Evolutionary conservation across 1,284 basidiomycete genomes (phyloP), one percentile per base, ranked within the genome.

Genomic region (Tylopilus orsonianus): DNA sequence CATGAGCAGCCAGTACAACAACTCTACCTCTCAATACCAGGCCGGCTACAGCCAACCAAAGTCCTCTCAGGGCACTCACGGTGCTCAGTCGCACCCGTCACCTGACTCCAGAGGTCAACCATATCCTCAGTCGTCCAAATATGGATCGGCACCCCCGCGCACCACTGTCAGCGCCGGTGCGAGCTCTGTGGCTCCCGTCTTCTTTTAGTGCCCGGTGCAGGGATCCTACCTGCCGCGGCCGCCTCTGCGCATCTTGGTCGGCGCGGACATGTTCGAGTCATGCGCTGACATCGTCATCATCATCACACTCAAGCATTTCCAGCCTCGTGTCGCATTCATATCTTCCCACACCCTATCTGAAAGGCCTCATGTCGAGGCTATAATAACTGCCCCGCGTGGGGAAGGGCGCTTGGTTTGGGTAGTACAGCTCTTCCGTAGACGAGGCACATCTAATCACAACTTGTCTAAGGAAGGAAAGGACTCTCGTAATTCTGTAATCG

Each of bases 131-230:
- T 63, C 64, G 9, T 66, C 69, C 49, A 70, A 72, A 41, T 57
- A 71, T 55, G 63, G 62, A 12, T 26, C 24, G 32, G 7, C 3
- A 26, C 60, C 69, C 23, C 65, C 71, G 20, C 66, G 70, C 47
- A 68, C 66, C 23, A 68, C 70, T n/a, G 71, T 80, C 43, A 72
- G 70, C 44, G 71, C 70, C 18, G 68, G 69, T 35, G 75, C 76
- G 37, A 67, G 72, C 35, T 60, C 69, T 22, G 71, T 67, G 19
- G 77, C 71, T 35, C 68, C 77, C 34, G 70, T 75, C 36, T 79
- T 80, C 67, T 80, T 80, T 66, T 81, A 57, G 69, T n/a, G 5
- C 24, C 19, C 19, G 22, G n/a, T 38, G 19, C 27, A 27, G 46
- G 22, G 6, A 39, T 43, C 20, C 33, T 34, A 9, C 34, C 27